Percentiles rank a stretch among this genome's conserved stretches.
Evolutionary conservation across 1,139 yeast genomes (phyloP).

Genomic region (Sugiyamaella xylanicola): DNA sequence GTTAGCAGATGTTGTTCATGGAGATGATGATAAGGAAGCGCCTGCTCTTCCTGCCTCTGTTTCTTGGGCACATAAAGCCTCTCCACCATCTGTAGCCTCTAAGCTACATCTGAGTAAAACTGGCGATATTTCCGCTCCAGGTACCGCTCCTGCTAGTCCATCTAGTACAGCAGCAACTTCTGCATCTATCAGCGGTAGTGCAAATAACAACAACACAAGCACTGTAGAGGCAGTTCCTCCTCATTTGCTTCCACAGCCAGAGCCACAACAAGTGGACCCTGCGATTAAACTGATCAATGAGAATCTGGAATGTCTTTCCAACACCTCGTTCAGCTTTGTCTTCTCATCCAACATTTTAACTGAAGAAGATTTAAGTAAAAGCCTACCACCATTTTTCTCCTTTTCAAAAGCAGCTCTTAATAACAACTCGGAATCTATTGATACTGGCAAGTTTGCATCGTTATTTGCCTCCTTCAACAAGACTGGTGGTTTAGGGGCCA

Average conservation of each 20-base stretch:
- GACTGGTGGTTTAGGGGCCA: conserved; percentile 21
- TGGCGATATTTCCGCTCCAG: conserved; percentile 18
- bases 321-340: conserved; percentile 39
- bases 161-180: conserved; percentile 13
- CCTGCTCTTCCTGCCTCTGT: conserved; percentile 45
- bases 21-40: conserved; percentile 22
- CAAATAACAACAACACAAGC: background rate
- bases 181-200: conserved; percentile 10
- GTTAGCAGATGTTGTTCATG: conserved; percentile 25
- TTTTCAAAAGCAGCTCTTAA: conserved; percentile 42
- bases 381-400: conserved; percentile 50
- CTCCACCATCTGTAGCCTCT: conserved; percentile 38
- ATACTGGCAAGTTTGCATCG: conserved; percentile 18
- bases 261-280: conserved; percentile 39
- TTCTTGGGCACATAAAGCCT: conserved; percentile 45
- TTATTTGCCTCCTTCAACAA: conserved; percentile 24
- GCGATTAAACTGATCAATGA: conserved; percentile 40
- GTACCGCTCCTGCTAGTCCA: conserved; percentile 16
- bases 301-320: conserved; percentile 40
- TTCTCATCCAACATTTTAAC: conserved; percentile 44
- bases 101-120: conserved; percentile 22
- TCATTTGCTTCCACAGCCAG: conserved; percentile 26
- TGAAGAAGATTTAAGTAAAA: conserved; percentile 37
- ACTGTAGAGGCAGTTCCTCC: conserved; percentile 25
- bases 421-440: background rate